Conservation (phyloP, 768 basidiomycete genomes). For the Lyophyllum decastes region DNA sequence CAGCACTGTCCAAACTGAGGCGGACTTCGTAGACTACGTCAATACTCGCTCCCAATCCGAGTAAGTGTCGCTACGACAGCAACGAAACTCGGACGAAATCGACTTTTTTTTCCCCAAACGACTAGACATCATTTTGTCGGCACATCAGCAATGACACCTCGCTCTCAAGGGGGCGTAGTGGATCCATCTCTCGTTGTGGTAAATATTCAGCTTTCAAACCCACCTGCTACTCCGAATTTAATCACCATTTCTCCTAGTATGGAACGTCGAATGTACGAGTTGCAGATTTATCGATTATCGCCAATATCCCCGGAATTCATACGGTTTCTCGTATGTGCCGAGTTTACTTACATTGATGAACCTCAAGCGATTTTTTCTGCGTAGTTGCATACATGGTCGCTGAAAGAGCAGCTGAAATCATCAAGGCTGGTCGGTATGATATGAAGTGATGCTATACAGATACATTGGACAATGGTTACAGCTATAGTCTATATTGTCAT, state of each 20-base stretch:
- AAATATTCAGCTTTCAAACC: background rate
- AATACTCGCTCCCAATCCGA: slow-evolving; percentile 13
- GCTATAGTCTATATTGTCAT: too few relatives aligned
- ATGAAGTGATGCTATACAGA: background rate
- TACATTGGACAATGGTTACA: background rate
- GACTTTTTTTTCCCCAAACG: background rate
- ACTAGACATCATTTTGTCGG: slow-evolving; percentile 18
- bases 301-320: slow-evolving; percentile 14
- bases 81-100: background rate
- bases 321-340: slow-evolving; percentile 14
- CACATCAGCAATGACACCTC: slow-evolving; percentile 16
- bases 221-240: too few relatives aligned
- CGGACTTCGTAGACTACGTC: slow-evolving; percentile 11
- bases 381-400: slow-evolving; percentile 15
- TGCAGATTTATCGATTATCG: slow-evolving; percentile 13
- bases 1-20: slow-evolving; percentile 10
- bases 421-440: background rate
- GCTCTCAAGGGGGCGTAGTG: slow-evolving; percentile 16
- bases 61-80: too few relatives aligned
- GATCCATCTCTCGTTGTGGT: background rate
- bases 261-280: slow-evolving; percentile 16
- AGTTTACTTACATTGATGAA: background rate
- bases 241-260: background rate
- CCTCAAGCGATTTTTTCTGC: background rate
- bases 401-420: slow-evolving; percentile 13